Conservation (phyloP, 768 basidiomycete genomes). For the Lactarius trivialis region DNA sequence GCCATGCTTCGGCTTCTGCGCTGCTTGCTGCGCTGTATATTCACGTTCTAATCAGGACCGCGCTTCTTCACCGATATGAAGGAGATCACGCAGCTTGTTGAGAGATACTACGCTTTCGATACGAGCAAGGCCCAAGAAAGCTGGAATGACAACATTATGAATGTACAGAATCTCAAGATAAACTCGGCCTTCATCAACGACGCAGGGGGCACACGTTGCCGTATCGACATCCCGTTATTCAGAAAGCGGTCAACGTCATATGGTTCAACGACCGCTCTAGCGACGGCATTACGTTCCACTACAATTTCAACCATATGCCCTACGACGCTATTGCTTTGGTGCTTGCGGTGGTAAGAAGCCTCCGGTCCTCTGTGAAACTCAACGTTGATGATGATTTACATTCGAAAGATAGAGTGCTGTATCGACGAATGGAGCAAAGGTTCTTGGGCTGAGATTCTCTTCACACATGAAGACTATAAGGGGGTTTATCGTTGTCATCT, state of each 20-base stretch:
- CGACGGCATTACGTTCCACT: conserved; percentile 11
- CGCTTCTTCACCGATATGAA: conserved; percentile 8
- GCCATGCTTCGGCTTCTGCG: background rate
- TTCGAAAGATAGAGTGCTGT: conserved; percentile 13
- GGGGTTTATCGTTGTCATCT: conserved; percentile 8
- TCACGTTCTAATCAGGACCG: background rate
- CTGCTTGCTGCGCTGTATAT: background rate
- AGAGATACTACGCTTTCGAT: conserved; percentile 12
- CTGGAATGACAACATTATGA: conserved; percentile 4
- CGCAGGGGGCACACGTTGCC: background rate
- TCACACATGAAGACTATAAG: conserved; percentile 14
- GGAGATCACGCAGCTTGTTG: conserved; percentile 13
- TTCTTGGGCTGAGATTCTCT: conserved; percentile 4
- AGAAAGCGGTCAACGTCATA: conserved; percentile 12
- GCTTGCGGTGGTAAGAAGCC: conserved; percentile 10
- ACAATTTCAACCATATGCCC: conserved; percentile 12
- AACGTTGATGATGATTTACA: background rate
- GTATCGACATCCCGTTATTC: conserved; percentile 12
- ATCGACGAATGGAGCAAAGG: conserved; percentile 16
- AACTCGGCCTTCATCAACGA: conserved; percentile 2
- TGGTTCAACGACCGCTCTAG: conserved; percentile 18
- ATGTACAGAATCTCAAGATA: conserved; percentile 6
- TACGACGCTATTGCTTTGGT: conserved; percentile 18
- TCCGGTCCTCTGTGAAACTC: background rate
- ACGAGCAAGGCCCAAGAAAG: conserved; percentile 11